These are phyloP conservation scores for Aspergillus quadricinctus DNA, from an alignment of 2,329 filamentous ascomycete genomes.

Conservation along the genomic window DNA sequence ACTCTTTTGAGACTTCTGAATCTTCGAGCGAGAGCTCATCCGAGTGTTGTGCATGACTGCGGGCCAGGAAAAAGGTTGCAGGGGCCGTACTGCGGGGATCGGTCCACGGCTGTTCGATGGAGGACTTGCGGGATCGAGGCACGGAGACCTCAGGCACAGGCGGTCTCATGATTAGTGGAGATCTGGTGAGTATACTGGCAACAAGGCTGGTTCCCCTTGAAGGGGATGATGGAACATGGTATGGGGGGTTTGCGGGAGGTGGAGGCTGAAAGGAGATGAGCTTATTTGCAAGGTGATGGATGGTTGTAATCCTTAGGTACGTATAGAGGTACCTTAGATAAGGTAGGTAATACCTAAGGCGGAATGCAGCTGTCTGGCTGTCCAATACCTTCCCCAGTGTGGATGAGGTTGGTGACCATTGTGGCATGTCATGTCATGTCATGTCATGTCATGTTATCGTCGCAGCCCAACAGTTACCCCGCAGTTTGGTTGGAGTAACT, in stretches of 20 bases:
- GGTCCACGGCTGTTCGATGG: slow-evolving; percentile 30
- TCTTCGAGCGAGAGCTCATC: slow-evolving; percentile 24
- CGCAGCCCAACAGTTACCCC: slow-evolving; percentile 3
- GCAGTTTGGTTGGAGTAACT: slow-evolving; percentile 1
- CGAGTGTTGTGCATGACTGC: slow-evolving; percentile 47
- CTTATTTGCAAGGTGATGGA: background rate
- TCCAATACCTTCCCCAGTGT: background rate
- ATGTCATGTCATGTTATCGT: slow-evolving; percentile 10
- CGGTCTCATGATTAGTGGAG: slow-evolving; percentile 33
- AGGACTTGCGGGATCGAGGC: slow-evolving; percentile 34
- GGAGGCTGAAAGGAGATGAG: background rate
- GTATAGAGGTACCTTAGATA: background rate
- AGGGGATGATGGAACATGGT: background rate
- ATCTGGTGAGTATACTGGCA: background rate
- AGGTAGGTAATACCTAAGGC: background rate
- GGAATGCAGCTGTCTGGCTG: background rate
- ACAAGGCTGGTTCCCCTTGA: background rate
- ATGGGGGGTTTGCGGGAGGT: background rate
- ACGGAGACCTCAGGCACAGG: slow-evolving; percentile 29
- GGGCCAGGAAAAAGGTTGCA: slow-evolving; percentile 58
- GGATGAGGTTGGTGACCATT: slow-evolving; percentile 3
- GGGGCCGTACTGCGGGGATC: slow-evolving; percentile 42
- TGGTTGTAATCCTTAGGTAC: background rate
- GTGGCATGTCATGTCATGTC: slow-evolving; percentile 12
- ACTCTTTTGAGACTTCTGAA: slow-evolving; percentile 35